A percentile compares a stretch with the other conserved stretches of the same genome.
Evolutionary conservation across 2,329 filamentous ascomycete genomes (phyloP).

Genomic region (Ceratocystis huliohia): DNA sequence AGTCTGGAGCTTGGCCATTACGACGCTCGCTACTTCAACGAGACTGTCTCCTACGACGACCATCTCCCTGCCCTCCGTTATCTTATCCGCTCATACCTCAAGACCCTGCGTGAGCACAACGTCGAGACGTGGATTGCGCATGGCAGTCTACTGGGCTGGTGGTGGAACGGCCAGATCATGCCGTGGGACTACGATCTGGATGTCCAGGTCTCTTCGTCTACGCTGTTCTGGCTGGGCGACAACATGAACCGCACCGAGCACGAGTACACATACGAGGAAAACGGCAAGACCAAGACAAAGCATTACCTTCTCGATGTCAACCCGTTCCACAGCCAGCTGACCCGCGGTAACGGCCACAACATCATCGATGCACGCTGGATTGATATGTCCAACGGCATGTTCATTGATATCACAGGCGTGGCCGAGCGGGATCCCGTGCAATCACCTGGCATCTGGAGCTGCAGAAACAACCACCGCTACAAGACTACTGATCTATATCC

Average conservation of each 20-base stretch:
- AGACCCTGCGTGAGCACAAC: slow-evolving; percentile 48
- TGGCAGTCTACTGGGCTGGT: slow-evolving; percentile 74
- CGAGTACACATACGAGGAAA: slow-evolving; percentile 39
- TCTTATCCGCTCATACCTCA: slow-evolving; percentile 62
- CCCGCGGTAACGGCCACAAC: slow-evolving; percentile 56
- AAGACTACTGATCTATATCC: slow-evolving; percentile 60
- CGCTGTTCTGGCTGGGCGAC: slow-evolving; percentile 51
- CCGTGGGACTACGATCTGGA: slow-evolving; percentile 81
- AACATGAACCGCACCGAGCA: slow-evolving; percentile 57
- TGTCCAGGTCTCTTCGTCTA: slow-evolving; percentile 59
- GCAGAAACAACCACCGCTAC: slow-evolving; percentile 71
- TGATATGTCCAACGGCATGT: slow-evolving; percentile 61
- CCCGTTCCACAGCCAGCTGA: slow-evolving; percentile 50
- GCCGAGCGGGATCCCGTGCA: slow-evolving; percentile 49
- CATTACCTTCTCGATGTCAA: slow-evolving; percentile 67
- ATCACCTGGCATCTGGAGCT: slow-evolving; percentile 56
- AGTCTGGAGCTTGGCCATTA: slow-evolving; percentile 56
- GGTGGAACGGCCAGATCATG: slow-evolving; percentile 70
- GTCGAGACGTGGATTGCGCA: slow-evolving; percentile 80
- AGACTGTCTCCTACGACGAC: slow-evolving; percentile 50
- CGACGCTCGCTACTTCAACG: slow-evolving; percentile 56
- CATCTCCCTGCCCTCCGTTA: slow-evolving; percentile 53
- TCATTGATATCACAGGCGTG: slow-evolving; percentile 71
- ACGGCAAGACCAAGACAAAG: slow-evolving; percentile 32
- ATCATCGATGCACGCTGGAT: slow-evolving; percentile 80